Conservation (phyloP, 2,329 filamentous ascomycete genomes). For the Sarocladiaceae sp. region DNA sequence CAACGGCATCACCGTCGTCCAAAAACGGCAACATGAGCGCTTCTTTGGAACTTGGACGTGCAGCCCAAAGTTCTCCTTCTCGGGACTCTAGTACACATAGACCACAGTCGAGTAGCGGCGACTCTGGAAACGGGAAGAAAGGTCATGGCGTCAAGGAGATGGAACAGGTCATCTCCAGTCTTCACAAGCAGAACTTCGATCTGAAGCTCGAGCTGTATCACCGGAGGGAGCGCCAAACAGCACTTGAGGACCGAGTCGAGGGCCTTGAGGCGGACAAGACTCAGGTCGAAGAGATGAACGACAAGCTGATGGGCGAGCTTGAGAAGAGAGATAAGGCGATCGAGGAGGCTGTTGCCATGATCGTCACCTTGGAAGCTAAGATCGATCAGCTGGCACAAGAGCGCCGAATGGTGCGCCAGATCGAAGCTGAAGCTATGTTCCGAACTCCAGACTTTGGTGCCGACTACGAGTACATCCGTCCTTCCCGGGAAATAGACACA, state of each 20-base stretch:
- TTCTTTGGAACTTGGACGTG: slow-evolving; percentile 32
- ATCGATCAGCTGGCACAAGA: slow-evolving; percentile 51
- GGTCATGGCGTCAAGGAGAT: slow-evolving; percentile 63
- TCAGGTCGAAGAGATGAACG: slow-evolving; percentile 54
- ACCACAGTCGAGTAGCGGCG: slow-evolving; percentile 37
- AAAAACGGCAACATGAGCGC: slow-evolving; percentile 31
- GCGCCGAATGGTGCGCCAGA: slow-evolving; percentile 46
- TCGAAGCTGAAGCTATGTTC: slow-evolving; percentile 39
- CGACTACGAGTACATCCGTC: slow-evolving; percentile 16
- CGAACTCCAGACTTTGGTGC: slow-evolving; percentile 26
- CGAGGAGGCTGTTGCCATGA: slow-evolving; percentile 66
- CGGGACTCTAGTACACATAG: slow-evolving; percentile 31
- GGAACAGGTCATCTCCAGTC: slow-evolving; percentile 62
- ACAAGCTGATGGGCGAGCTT: slow-evolving; percentile 54
- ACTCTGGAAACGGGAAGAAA: slow-evolving; percentile 42
- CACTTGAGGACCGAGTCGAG: slow-evolving; percentile 55
- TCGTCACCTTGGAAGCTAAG: slow-evolving; percentile 59
- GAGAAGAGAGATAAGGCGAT: slow-evolving; percentile 67
- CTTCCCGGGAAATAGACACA: slow-evolving; percentile 15
- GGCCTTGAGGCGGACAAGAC: slow-evolving; percentile 48
- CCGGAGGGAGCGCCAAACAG: slow-evolving; percentile 58
- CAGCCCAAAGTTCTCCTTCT: slow-evolving; percentile 34
- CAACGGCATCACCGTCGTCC: slow-evolving; percentile 22
- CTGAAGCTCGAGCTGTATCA: slow-evolving; percentile 71
- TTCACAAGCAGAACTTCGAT: slow-evolving; percentile 75